Evolutionary conservation across 192 early-diverging fungal species (phyloP).

Genomic region (Thoreauomyces humboldtii): DNA sequence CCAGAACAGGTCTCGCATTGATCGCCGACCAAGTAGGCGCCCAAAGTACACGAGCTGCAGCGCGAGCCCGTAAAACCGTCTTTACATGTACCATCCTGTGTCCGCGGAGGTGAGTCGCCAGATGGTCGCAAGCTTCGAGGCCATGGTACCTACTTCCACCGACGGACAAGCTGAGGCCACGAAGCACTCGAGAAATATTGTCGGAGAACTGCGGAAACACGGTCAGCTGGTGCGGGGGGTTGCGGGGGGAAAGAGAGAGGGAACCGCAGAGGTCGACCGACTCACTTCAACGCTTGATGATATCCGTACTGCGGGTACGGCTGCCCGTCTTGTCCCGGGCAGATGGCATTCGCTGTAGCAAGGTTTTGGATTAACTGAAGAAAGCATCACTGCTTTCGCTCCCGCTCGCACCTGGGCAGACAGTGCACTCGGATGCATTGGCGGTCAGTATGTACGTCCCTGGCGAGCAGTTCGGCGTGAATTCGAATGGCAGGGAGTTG

Average conservation of each 20-base stretch:
- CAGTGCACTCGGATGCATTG: slow-evolving; percentile 1
- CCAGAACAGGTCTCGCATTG: slow-evolving; percentile 19
- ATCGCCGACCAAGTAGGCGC: neutral
- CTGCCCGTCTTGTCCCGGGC: neutral
- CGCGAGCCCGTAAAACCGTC: slow-evolving; percentile 24
- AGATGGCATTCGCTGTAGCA: slow-evolving; percentile 14
- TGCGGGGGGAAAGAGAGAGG: too few species aligned
- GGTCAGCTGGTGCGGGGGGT: too few species aligned
- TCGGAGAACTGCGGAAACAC: too few species aligned
- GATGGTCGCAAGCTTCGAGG: too few species aligned
- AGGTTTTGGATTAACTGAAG: too few species aligned
- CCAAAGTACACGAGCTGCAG: slow-evolving; percentile 17
- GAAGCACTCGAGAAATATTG: too few species aligned
- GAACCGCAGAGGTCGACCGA: too few species aligned
- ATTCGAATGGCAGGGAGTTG: slow-evolving; percentile 8
- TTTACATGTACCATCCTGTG: slow-evolving; percentile 17
- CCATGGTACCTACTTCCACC: too few species aligned
- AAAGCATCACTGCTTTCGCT: too few species aligned
- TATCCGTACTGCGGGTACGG: slow-evolving; percentile 25
- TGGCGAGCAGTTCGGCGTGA: slow-evolving; percentile 8
- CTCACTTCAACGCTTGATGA: slow-evolving; percentile 18
- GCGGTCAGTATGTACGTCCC: slow-evolving; percentile 16
- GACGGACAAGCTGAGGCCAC: too few species aligned
- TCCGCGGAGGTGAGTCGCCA: too few species aligned
- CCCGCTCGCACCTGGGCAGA: slow-evolving; percentile 24